Evolutionary conservation across 371 early-diverging fungal genomes (phyloP).

Genomic region (Syncephalastrum monosporum): DNA sequence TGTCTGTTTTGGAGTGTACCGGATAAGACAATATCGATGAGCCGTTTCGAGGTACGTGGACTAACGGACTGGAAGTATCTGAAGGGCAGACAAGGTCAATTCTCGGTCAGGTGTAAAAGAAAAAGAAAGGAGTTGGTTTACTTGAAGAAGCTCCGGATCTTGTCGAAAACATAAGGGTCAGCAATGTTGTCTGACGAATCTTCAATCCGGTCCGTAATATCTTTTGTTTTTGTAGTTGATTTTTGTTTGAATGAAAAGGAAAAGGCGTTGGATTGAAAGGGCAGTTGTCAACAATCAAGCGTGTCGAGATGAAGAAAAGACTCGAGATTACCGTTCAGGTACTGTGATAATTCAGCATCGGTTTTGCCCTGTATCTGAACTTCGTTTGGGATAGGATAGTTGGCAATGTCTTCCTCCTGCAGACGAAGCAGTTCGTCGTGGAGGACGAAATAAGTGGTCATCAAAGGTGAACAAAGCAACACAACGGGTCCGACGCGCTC

Average conservation of each 20-base stretch:
- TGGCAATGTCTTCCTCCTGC: constrained; percentile 57
- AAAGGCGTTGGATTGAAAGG: background rate
- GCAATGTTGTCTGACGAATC: constrained; percentile 58
- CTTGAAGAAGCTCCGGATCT: constrained; percentile 73
- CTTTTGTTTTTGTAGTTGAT: constrained; percentile 20
- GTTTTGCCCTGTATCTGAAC: constrained; percentile 57
- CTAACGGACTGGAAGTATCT: constrained; percentile 37
- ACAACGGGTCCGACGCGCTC: no score
- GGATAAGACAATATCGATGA: constrained; percentile 64
- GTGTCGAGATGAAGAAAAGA: background rate
- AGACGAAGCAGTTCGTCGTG: constrained; percentile 73
- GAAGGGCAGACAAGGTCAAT: constrained; percentile 4
- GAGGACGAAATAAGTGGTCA: constrained; percentile 46
- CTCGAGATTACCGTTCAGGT: constrained; percentile 39
- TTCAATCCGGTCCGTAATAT: constrained; percentile 63
- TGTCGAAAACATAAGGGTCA: constrained; percentile 56
- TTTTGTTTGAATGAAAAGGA: background rate
- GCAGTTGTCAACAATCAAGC: background rate
- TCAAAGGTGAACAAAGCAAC: background rate
- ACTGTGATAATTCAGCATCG: constrained; percentile 50
- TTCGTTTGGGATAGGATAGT: constrained; percentile 58
- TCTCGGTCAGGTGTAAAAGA: background rate
- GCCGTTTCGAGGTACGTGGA: constrained; percentile 30
- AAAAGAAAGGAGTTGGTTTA: constrained; percentile 20
- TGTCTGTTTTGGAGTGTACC: constrained; percentile 33